Conservation (phyloP, 257 asterid genomes). For the Catharanthus roseus region DNA sequence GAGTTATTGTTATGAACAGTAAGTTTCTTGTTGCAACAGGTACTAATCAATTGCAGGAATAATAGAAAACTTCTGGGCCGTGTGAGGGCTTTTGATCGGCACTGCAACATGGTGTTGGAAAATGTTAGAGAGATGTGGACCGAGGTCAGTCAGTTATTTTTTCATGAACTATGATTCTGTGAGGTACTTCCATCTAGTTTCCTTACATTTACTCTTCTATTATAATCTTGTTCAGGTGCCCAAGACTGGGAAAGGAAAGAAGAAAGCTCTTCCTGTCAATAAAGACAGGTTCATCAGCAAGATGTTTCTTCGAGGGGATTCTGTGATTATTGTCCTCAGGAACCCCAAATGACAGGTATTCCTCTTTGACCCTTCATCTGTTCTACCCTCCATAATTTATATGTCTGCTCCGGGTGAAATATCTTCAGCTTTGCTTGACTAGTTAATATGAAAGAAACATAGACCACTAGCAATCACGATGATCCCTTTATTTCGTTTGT, state of each 20-base stretch:
- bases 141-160: slow-evolving; percentile 58
- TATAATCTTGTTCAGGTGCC: slow-evolving; percentile 2
- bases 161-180: background rate
- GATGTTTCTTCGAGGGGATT: slow-evolving; percentile 93
- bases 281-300: slow-evolving; percentile 81
- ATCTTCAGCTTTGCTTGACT: too few relatives aligned
- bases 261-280: slow-evolving; percentile 82
- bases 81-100: slow-evolving; percentile 86
- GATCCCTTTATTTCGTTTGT: background rate
- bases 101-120: slow-evolving; percentile 92
- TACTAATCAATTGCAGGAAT: slow-evolving; percentile 57
- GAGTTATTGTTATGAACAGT: background rate
- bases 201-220: background rate
- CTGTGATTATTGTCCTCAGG: slow-evolving; percentile 82
- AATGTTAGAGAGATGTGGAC: slow-evolving; percentile 95
- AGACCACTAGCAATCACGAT: background rate
- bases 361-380: background rate
- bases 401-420: background rate
- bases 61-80: slow-evolving; percentile 76
- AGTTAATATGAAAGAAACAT: background rate
- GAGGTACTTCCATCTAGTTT: background rate
- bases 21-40: slow-evolving; percentile 8
- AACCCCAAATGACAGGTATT: slow-evolving; percentile 56
- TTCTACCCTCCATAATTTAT: background rate
- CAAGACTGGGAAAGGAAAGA: slow-evolving; percentile 56